Evolutionary conservation across 176 grass and related monocot species (phyloP), one percentile per base, ranked within the genome.

Genomic region (Ensete glaucum): DNA sequence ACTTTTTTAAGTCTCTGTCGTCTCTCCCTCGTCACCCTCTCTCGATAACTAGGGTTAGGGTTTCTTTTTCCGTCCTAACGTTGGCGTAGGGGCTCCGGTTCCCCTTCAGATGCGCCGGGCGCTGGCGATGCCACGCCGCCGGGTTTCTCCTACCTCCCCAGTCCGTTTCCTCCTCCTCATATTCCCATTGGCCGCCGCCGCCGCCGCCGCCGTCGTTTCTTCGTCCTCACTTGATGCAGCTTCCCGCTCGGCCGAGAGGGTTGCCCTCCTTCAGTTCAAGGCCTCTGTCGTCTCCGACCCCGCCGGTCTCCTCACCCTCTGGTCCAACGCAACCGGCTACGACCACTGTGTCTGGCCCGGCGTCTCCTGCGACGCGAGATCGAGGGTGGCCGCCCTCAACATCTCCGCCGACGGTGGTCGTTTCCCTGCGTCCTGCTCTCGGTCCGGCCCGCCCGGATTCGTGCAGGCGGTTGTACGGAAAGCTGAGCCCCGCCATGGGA

Each of bases 321-420:
- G 95, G 95, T n/a, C 82, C 0, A 43, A 80, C 15, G 34, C 50
- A 1, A 80, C 82, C 2, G 66, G 25, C 10, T 1, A 2, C 26
- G 78, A 87, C 74, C 80, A 88, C 85, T 98, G 95, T 82, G 43
- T 22, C 62, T 98, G 95, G 95, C 55, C 80, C 1, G 95, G 95
- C 57, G 78, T 98, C 19, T 80, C 78, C 20, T 98, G 94, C 81
- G 80, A 80, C 64, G 66, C 52, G 2, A 25, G 52, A 22, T 87
- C 88, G 13, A 74, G 85, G 73, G 88, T 98, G 3, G 80, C 83
- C 9, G 79, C 80, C 16, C 86, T 98, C 77, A 81, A 83, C 72
- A 9, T 98, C 62, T 84, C 90, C 52, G 54, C 52, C 25, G 20
- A 59, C 24, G 77, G 53, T 3, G 55, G 27, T 54, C 66, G 52